Evolutionary conservation across 2,329 filamentous ascomycete species (phyloP), one percentile per base, ranked within the genome.

Genomic region (Fusarium sp.): DNA sequence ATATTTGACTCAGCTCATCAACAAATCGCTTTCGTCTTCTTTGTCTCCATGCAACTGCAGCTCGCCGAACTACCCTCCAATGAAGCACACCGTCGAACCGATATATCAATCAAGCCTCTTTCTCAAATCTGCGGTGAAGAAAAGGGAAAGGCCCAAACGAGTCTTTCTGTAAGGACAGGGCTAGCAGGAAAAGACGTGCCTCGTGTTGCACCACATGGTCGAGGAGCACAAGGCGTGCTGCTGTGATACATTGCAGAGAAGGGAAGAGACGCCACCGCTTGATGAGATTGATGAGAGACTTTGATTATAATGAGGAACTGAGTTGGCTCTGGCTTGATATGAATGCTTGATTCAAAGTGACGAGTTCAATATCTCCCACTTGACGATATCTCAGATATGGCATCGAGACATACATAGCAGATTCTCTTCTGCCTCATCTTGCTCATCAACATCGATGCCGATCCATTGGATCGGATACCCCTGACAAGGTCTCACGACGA

Each of bases 401-500:
- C 3, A 14, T 62, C n/a, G 31, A 55, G 38, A 61, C 63, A 50
- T 39, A 20, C 14, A 35, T 41, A 47, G 26, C 11, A 38, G 24
- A 44, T 18, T 24, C 16, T 11, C 7, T 22, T 28, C 45, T 33
- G 20, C 39, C 14, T 67, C 53, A 35, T 24, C 33, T 31, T 47
- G 22, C 44, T 51, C 41, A 24, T 58, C 48, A 44, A 57, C 41
- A 24, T 58, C 48, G 47, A 57, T 26, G 61, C 72, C 62, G 58
- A 64, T 68, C 74, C 74, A 74, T 73, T 65, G 69, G 63, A 67
- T 57, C 67, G 75, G 74, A 71, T 74, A 35, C 30, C 59, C 57
- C 56, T 53, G 57, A 45, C 36, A 59, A 39, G 14, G 75, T 77
- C 66, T 66, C 74, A 77, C 75, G 68, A 39, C 39, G 60, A 73